Evolutionary conservation across 1,139 yeast genomes (phyloP).

Genomic region (Debaryomycetaceae sp.): DNA sequence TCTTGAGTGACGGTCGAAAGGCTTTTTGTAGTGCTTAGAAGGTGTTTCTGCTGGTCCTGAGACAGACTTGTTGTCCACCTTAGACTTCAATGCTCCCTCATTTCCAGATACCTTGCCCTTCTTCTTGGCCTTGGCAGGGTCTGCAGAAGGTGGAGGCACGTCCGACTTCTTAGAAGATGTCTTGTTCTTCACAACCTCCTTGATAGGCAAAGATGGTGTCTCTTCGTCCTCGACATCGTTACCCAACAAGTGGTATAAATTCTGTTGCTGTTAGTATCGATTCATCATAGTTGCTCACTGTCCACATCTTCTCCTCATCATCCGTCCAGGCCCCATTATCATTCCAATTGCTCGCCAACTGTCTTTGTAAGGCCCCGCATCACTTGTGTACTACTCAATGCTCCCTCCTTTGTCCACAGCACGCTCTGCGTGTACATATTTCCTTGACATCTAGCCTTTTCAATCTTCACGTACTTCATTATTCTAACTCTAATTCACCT

Average conservation of each 20-base stretch:
- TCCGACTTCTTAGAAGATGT: constrained; percentile 89
- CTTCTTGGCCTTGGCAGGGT: constrained; percentile 78
- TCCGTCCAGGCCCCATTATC: not conserved
- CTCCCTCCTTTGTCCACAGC: too few species aligned
- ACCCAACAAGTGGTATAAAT: constrained; percentile 50
- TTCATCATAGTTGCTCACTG: not conserved
- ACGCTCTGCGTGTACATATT: too few species aligned
- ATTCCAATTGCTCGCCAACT: not conserved
- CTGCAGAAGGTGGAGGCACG: constrained; percentile 78
- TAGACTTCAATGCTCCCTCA: constrained; percentile 84
- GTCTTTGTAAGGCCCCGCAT: not conserved
- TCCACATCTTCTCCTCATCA: not conserved
- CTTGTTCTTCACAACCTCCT: constrained; percentile 76
- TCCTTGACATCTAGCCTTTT: not conserved
- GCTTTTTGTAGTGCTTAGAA: constrained; percentile 58
- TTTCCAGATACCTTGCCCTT: constrained; percentile 72
- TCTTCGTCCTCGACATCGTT: constrained; percentile 76
- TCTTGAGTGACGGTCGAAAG: constrained; percentile 82
- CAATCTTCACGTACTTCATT: not conserved
- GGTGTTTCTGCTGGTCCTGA: constrained; percentile 55
- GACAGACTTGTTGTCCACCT: constrained; percentile 67
- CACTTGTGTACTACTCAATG: not conserved
- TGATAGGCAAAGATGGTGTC: constrained; percentile 53
- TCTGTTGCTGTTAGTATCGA: constrained; percentile 27
- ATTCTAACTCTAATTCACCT: not conserved